Evolutionary conservation across 306 rosid species (phyloP).

Genomic region (Cicer arietinum): DNA sequence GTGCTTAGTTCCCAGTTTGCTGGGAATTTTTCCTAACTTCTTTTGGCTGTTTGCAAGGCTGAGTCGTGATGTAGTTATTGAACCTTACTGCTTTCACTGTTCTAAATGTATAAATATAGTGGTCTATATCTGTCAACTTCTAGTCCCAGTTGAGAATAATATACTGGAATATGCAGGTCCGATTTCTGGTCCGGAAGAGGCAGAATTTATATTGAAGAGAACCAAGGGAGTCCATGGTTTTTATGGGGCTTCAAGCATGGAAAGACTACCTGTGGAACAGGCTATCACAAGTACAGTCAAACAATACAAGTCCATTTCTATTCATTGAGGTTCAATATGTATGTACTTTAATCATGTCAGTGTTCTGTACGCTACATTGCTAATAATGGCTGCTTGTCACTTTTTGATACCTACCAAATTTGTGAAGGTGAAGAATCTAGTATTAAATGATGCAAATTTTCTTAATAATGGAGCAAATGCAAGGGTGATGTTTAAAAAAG

Average conservation of each 20-base stretch:
- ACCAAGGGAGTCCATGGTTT: slow-evolving; percentile 90
- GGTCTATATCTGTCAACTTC: slow-evolving; percentile 27
- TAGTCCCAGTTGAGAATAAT: slow-evolving; percentile 31
- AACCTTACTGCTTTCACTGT: slow-evolving; percentile 15
- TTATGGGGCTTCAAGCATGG: slow-evolving; percentile 96
- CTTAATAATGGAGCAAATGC: slow-evolving; percentile 17
- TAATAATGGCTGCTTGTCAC: slow-evolving; percentile 14
- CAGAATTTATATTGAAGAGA: slow-evolving; percentile 80
- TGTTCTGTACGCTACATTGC: slow-evolving; percentile 31
- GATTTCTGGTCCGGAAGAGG: slow-evolving; percentile 85
- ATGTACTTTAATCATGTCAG: slow-evolving; percentile 38
- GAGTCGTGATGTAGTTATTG: neutral
- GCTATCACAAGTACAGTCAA: slow-evolving; percentile 82
- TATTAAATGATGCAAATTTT: slow-evolving; percentile 22
- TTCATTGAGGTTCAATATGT: slow-evolving; percentile 50
- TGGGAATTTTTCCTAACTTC: neutral
- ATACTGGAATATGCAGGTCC: slow-evolving; percentile 68
- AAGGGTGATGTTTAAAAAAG: slow-evolving; percentile 2
- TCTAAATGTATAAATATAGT: neutral
- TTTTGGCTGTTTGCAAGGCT: neutral
- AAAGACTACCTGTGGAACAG: slow-evolving; percentile 91
- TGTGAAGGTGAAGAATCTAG: slow-evolving; percentile 22
- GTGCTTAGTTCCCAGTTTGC: slow-evolving; percentile 25
- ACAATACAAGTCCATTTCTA: slow-evolving; percentile 74
- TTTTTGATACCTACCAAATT: slow-evolving; percentile 4